Conservation (phyloP, 257 asterid genomes). For the Rehmannia glutinosa region DNA sequence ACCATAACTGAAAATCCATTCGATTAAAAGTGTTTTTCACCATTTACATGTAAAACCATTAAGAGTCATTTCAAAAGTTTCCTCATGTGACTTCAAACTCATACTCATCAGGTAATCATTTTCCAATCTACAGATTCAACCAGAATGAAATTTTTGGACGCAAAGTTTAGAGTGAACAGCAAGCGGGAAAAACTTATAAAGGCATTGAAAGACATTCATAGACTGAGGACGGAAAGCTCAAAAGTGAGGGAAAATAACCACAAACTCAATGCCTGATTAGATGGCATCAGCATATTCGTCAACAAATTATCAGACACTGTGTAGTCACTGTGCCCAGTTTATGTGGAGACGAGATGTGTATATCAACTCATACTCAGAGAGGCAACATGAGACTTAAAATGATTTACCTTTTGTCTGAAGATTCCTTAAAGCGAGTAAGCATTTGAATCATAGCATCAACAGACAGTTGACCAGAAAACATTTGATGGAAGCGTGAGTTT, state of each 20-base stretch:
- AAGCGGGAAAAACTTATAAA: neutral
- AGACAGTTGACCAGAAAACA: conserved; percentile 78
- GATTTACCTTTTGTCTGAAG: conserved; percentile 64
- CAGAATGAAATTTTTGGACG: neutral
- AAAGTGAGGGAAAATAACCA: neutral
- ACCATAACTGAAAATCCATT: neutral
- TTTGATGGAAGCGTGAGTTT: conserved; percentile 75
- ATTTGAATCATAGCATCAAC: conserved; percentile 70
- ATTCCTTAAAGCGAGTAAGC: conserved; percentile 84
- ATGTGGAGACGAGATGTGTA: neutral
- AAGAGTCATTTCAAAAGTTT: neutral
- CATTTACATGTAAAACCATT: neutral
- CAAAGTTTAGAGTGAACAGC: neutral
- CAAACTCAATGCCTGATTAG: neutral
- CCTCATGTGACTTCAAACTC: conserved; percentile 7
- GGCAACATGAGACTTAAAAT: neutral
- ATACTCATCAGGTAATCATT: neutral
- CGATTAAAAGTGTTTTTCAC: neutral
- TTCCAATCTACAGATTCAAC: neutral
- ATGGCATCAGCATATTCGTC: neutral
- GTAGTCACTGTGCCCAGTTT: neutral
- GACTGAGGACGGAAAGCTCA: neutral
- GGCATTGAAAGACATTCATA: neutral
- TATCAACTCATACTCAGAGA: neutral
- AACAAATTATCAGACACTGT: conserved; percentile 6